Conservation (phyloP, 306 rosid genomes). For the Prunus mume region DNA sequence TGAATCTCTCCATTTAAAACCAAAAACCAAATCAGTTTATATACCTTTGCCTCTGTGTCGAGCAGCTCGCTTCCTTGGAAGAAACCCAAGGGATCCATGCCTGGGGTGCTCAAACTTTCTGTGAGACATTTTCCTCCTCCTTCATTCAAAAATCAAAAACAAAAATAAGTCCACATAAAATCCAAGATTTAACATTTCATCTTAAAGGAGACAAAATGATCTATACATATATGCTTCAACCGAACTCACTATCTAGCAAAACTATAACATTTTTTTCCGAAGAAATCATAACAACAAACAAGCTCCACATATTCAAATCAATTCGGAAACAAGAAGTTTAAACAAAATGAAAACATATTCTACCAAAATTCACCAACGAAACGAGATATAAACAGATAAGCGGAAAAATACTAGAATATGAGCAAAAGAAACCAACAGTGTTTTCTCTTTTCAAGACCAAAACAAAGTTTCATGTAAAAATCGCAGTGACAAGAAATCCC, state of each 20-base stretch:
- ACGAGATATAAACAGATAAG: neutral
- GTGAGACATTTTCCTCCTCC: slow-evolving; percentile 67
- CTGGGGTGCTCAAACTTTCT: slow-evolving; percentile 92
- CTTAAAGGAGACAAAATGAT: neutral
- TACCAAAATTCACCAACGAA: neutral
- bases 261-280: no score
- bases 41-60: slow-evolving; percentile 84
- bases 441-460: neutral
- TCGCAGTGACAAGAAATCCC: neutral
- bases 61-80: slow-evolving; percentile 81
- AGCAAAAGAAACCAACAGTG: neutral
- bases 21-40: neutral
- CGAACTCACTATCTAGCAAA: neutral
- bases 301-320: neutral
- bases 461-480: neutral
- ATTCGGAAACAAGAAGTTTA: neutral
- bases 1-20: neutral
- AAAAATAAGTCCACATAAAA: neutral
- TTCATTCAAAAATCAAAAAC: neutral
- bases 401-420: neutral
- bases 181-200: neutral
- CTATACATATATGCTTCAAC: neutral
- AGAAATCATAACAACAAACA: neutral
- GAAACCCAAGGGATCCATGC: slow-evolving; percentile 85
- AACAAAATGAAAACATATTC: neutral